phyloP scores from a whole-genome alignment of 768 basidiomycete genomes.

The Neoboletus subvelutipes region DNA sequence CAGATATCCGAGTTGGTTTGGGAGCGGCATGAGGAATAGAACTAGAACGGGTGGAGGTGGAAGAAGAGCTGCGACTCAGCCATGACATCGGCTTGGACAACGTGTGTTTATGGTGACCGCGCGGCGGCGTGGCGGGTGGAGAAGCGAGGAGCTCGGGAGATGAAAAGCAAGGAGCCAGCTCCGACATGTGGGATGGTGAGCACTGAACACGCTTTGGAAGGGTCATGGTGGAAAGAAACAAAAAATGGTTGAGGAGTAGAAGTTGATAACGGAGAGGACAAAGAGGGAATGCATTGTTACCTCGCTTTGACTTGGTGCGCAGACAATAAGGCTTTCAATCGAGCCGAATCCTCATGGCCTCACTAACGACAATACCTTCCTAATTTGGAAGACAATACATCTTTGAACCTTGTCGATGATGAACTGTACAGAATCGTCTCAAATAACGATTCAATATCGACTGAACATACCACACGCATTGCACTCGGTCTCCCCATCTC shows the following conservation, averaged over 20 bases:
- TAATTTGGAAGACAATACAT: constrained; percentile 17
- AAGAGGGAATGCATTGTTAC: constrained; percentile 10
- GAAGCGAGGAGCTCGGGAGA: constrained; percentile 25
- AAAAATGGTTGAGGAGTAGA: not conserved
- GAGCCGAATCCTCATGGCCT: not conserved
- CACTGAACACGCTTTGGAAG: constrained; percentile 23
- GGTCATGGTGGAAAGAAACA: constrained; percentile 23
- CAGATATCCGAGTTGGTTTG: constrained; percentile 44
- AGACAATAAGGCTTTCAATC: constrained; percentile 16
- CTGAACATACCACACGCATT: constrained; percentile 49
- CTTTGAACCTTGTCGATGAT: not conserved
- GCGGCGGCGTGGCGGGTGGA: constrained; percentile 30
- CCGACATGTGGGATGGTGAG: constrained; percentile 18
- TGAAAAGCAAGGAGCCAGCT: constrained; percentile 29
- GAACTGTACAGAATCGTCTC: constrained; percentile 1
- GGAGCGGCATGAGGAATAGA: constrained; percentile 32
- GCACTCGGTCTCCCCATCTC: constrained; percentile 49
- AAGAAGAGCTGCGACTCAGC: constrained; percentile 40
- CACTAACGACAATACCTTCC: constrained; percentile 29
- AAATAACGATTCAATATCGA: constrained; percentile 43
- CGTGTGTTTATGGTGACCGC: constrained; percentile 37
- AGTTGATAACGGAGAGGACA: constrained; percentile 13
- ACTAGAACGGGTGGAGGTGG: constrained; percentile 23
- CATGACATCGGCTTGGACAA: constrained; percentile 43
- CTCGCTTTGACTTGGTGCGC: not conserved